A percentile compares a stretch with the other conserved stretches of the same genome.
phyloP scores from a whole-genome alignment of 805 yeast genomes.

The Scheffersomyces amazonensis region DNA sequence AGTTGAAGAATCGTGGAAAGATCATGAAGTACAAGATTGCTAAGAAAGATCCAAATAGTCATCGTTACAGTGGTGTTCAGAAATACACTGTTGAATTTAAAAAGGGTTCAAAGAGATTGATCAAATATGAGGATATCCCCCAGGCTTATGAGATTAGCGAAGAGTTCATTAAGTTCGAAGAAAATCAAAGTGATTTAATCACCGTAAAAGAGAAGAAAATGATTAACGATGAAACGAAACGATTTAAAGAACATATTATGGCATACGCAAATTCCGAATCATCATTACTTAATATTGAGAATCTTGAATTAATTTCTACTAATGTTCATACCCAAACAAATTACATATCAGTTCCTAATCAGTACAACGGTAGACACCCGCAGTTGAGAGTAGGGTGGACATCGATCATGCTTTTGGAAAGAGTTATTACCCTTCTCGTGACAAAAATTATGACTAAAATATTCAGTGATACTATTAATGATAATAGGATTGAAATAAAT shows the following conservation, averaged over 20 bases:
- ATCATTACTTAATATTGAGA: no score
- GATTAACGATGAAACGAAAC: constrained; percentile 8
- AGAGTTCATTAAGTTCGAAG: constrained; percentile 42
- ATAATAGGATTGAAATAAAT: constrained; percentile 1
- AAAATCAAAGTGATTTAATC: constrained; percentile 27
- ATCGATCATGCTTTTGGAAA: constrained; percentile 17
- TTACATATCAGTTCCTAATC: no score
- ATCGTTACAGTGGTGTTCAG: no score
- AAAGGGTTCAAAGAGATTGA: constrained; percentile 13
- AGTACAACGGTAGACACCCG: no score
- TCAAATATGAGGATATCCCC: constrained; percentile 47
- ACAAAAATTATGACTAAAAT: constrained; percentile 9
- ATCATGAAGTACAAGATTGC: no score
- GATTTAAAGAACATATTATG: background rate
- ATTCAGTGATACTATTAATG: background rate
- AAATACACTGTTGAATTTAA: constrained; percentile 1
- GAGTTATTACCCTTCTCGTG: constrained; percentile 11
- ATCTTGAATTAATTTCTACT: no score
- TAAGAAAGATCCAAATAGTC: no score
- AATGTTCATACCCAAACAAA: no score
- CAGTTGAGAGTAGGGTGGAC: constrained; percentile 3
- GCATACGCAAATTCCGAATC: no score
- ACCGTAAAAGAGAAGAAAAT: constrained; percentile 15
- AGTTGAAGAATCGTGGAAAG: no score
- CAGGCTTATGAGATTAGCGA: constrained; percentile 51